These are phyloP conservation scores for Candolleomyces eurysporus DNA, from an alignment of 768 basidiomycete species.

Conservation along the genomic window DNA sequence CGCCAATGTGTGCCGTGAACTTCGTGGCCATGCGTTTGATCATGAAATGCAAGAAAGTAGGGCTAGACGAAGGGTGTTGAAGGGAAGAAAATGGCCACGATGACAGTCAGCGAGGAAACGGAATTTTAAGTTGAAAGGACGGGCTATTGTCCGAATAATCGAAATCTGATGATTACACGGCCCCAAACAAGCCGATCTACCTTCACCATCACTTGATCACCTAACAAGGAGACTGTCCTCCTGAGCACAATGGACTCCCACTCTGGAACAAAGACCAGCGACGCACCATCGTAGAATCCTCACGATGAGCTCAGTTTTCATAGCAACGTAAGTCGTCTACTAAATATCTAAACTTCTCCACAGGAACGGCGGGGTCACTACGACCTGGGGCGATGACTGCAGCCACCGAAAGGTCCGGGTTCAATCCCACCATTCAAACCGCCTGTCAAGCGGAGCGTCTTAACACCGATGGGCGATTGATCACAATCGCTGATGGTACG, in stretches of 20 bases:
- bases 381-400: too few relatives aligned
- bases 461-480: too few relatives aligned
- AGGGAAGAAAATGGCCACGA: conserved; percentile 7
- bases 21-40: conserved; percentile 54
- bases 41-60: conserved; percentile 26
- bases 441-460: too few relatives aligned
- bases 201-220: conserved; percentile 1
- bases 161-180: conserved; percentile 9
- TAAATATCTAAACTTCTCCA: too few relatives aligned
- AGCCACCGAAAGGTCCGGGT: not conserved
- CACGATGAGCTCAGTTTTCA: conserved; percentile 5
- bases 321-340: conserved; percentile 12
- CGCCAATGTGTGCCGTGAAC: conserved; percentile 38
- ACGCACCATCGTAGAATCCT: conserved; percentile 3
- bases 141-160: conserved; percentile 6
- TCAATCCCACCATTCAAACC: too few relatives aligned
- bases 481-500: too few relatives aligned
- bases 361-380: too few relatives aligned
- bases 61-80: conserved; percentile 7
- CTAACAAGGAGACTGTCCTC: not conserved
- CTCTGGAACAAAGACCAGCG: conserved; percentile 26
- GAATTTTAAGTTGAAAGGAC: not conserved
- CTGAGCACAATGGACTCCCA: conserved; percentile 16
- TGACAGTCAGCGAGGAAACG: not conserved
- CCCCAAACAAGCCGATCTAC: conserved; percentile 5